Conservation (phyloP, 306 rosid genomes). For the Ormosia semicastrata region DNA sequence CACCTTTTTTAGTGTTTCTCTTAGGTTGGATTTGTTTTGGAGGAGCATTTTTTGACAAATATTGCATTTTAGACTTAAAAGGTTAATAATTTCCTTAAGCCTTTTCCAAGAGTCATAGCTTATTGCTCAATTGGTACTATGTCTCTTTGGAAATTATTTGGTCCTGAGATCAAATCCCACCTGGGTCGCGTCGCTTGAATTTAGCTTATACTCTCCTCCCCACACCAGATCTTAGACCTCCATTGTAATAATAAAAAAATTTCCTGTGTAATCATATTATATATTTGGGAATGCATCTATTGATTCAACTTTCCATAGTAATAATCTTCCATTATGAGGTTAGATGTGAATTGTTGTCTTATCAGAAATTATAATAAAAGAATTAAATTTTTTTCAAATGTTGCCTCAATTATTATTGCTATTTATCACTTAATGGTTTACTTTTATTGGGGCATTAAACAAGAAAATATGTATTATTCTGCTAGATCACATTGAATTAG, state of each 20-base stretch:
- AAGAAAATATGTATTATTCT: not conserved
- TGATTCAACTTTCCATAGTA: not conserved
- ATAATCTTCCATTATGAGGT: not conserved
- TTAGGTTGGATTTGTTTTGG: not conserved
- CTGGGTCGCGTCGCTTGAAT: not conserved
- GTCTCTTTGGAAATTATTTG: not conserved
- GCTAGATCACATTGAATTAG: not conserved
- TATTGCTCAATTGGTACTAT: not conserved
- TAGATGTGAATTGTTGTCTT: not conserved
- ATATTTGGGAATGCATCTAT: slow-evolving; percentile 3
- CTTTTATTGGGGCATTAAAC: not conserved
- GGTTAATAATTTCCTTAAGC: not conserved
- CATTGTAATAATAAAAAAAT: not conserved
- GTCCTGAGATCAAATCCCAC: not conserved
- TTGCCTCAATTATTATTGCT: not conserved
- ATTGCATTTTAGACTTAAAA: not conserved
- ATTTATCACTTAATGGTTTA: not conserved
- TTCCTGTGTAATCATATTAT: not conserved
- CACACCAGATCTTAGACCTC: not conserved
- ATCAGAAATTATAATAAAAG: not conserved
- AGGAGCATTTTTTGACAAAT: not conserved
- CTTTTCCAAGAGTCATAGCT: not conserved
- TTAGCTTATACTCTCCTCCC: not conserved
- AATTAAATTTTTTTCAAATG: not conserved
- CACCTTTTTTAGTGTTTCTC: not conserved